phyloP scores from a whole-genome alignment of 169 alveolate genomes.

The Haemoproteus tartakovskyi region DNA sequence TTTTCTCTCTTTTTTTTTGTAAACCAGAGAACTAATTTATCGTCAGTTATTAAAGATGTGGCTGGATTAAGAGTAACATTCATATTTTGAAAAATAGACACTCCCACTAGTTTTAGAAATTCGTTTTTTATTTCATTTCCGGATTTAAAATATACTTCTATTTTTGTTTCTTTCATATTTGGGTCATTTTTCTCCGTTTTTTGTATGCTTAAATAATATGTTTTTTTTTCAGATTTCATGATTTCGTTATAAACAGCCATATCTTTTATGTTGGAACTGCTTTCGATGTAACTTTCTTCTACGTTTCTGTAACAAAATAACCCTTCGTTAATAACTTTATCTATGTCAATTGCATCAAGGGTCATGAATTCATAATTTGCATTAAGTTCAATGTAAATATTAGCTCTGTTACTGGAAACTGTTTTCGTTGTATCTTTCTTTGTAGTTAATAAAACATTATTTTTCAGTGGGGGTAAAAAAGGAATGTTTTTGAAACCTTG shows the following conservation, averaged over 20 bases:
- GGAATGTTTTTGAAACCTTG: too few relatives aligned
- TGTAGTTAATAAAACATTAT: neutral
- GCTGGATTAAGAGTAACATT: conserved; percentile 8
- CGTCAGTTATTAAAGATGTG: conserved; percentile 23
- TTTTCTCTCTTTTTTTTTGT: conserved; percentile 22
- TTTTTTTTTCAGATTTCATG: conserved; percentile 9
- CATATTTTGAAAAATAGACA: conserved; percentile 41
- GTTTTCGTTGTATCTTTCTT: neutral
- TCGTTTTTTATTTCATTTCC: conserved; percentile 47
- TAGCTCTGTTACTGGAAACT: conserved; percentile 13
- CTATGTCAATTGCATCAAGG: conserved; percentile 25
- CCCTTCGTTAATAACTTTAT: conserved; percentile 47
- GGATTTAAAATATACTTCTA: conserved; percentile 12
- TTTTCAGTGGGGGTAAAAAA: too few relatives aligned
- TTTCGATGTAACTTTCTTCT: conserved; percentile 35
- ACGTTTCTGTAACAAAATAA: conserved; percentile 10
- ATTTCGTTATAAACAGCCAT: conserved; percentile 16
- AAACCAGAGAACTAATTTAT: conserved; percentile 35
- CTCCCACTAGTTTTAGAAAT: conserved; percentile 25
- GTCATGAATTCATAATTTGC: conserved; percentile 3
- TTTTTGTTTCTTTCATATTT: neutral
- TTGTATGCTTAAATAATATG: neutral
- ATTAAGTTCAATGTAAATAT: conserved; percentile 22
- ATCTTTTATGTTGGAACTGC: conserved; percentile 26
- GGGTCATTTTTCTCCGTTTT: neutral